Base-by-base conservation (phyloP, 2,329 filamentous ascomycete species). In the Corynespora cassiicola region DNA sequence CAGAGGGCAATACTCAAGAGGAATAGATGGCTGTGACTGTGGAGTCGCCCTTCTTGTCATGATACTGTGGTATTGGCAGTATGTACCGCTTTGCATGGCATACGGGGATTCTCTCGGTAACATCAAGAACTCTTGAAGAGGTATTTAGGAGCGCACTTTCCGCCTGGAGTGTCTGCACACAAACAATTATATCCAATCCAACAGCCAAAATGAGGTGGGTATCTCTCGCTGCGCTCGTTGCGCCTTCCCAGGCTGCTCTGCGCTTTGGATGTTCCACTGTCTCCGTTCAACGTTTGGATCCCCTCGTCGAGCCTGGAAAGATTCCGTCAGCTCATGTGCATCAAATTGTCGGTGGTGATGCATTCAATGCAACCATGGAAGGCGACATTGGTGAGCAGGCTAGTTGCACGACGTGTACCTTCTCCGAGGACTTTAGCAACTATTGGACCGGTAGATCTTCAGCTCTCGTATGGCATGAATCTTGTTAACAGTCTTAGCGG, bases 391-490 rank as follows among this genome's bases (percentile, higher is more conserved):
- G 54, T 12, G 45, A 51, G 21, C 32, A 55, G 21, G 47, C 31
- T 10, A 45, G 45, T 2, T 56, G 52, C 43, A 47, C 47, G 1
- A 48, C 50, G 6, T 54, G 52, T 35, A 43, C 36, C 15, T 70
- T 69, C 45, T 52, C 42, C 8, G 49, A 57, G 31, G 46, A 51
- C 24, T 49, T 49, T 29, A 50, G 45, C 18, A 57, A 50, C 25
- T 56, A 58, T 38, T 55, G 50, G 51, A 52, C 53, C 12, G 52
- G n/a, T n/a, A n/a, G n/a, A n/a, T n/a, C n/a, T n/a, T n/a, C n/a
- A n/a, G n/a, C n/a, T n/a, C n/a, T n/a, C n/a, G n/a, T n/a, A n/a
- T n/a, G n/a, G n/a, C n/a, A n/a, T n/a, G n/a, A n/a, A n/a, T n/a
- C n/a, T n/a, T n/a, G n/a, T n/a, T n/a, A n/a, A n/a, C n/a, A n/a